These are phyloP conservation scores for Tubosaeta brunneosetosa DNA, from an alignment of 768 basidiomycete genomes.

Conservation along the genomic window DNA sequence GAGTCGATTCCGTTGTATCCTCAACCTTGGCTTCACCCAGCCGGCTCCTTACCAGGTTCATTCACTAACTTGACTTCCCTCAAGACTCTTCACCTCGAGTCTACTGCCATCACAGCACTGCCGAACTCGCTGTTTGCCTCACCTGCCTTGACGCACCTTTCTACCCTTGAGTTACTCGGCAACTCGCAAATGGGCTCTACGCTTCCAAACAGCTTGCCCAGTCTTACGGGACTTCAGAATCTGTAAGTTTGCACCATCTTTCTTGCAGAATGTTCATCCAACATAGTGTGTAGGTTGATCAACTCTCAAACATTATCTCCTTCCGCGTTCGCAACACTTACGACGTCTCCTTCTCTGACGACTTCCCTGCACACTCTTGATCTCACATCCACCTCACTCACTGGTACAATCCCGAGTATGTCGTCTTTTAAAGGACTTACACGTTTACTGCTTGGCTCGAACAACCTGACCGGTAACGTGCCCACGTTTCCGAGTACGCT, in stretches of 20 bases:
- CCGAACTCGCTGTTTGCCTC: constrained; percentile 33
- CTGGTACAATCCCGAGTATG: constrained; percentile 34
- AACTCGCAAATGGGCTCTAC: constrained; percentile 37
- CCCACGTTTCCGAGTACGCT: constrained; percentile 35
- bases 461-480: constrained; percentile 33
- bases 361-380: constrained; percentile 35
- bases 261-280: background rate
- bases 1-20: background rate
- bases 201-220: constrained; percentile 34
- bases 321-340: constrained; percentile 30
- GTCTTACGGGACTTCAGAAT: constrained; percentile 32
- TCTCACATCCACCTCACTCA: constrained; percentile 37
- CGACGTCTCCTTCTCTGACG: constrained; percentile 29
- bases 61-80: constrained; percentile 37
- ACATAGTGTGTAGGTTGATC: constrained; percentile 27
- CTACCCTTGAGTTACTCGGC: constrained; percentile 36
- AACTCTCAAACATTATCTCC: constrained; percentile 34
- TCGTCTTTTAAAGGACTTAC: constrained; percentile 32
- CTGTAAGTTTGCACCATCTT: constrained; percentile 25
- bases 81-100: constrained; percentile 37
- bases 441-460: constrained; percentile 37
- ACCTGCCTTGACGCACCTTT: constrained; percentile 29
- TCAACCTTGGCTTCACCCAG: constrained; percentile 17
- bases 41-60: constrained; percentile 38
- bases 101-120: constrained; percentile 36